phyloP scores from a whole-genome alignment of 345 rosid species.

The Rhodomyrtus tomentosa region DNA sequence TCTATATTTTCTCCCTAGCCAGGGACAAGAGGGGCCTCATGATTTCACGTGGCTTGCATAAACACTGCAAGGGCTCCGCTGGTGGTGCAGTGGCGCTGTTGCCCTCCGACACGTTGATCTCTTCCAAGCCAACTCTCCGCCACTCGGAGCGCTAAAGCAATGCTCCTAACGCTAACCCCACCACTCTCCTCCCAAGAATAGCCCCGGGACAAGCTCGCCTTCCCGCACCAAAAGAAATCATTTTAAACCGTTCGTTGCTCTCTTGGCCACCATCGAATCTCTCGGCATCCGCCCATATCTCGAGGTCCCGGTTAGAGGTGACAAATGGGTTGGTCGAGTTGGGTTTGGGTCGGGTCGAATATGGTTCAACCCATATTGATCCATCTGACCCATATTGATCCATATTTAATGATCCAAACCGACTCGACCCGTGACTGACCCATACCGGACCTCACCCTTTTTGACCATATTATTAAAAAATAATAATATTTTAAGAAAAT shows the following conservation, averaged over 20 bases:
- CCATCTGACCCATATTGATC: no score
- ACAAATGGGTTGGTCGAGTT: no score
- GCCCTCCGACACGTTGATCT: background rate
- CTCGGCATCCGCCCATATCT: conserved; percentile 8
- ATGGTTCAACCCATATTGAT: no score
- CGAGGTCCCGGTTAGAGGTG: no score
- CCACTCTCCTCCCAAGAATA: conserved; percentile 1
- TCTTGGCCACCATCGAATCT: background rate
- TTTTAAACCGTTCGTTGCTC: background rate
- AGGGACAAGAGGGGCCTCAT: background rate
- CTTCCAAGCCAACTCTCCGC: conserved; percentile 2
- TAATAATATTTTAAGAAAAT: no score
- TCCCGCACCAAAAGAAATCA: conserved; percentile 14
- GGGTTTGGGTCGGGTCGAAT: no score
- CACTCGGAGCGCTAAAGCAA: conserved; percentile 17
- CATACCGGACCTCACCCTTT: no score
- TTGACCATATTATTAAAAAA: no score
- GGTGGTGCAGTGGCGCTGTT: background rate
- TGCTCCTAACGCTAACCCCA: conserved; percentile 3
- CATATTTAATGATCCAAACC: no score
- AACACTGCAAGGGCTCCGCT: background rate
- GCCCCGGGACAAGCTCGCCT: conserved; percentile 18
- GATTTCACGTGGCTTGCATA: background rate
- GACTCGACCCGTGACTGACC: no score
- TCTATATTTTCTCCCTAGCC: background rate